Evolutionary conservation across 1,284 basidiomycete genomes (phyloP), one percentile per base, ranked within the genome.

Genomic region (Marasmius tenuissimus): DNA sequence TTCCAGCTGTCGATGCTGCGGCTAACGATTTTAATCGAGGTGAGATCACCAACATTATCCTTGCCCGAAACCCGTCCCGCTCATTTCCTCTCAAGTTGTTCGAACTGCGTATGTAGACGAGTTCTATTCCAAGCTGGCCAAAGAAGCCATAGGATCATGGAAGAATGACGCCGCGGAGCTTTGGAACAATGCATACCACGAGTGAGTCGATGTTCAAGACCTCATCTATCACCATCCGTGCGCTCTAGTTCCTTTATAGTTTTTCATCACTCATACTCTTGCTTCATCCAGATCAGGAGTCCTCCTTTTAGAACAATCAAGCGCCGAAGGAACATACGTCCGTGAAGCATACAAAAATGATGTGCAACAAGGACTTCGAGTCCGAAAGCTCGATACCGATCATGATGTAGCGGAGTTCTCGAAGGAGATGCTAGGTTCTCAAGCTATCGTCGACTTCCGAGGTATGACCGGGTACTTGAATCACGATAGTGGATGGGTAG

Each of bases 1-100:
- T 94, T 1, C 93, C 93, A 7, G 91, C 93, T 0, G 78, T 83
- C 9, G 93, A 95, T 71, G 92, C 87, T 2, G 91, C 93, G 0
- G 92, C 90, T 61, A 89, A 89, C 50, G 94, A 96, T 72, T 79
- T 95, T 58, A 96, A 96, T 75, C 91, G 93, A 76, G 85, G 93
- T 85, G 68, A 65, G 82, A 76, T 5, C 74, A 18, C 69, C 75
- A 18, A 48, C 7, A 34, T 18, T 47, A 3, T 37, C 12, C 53
- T 57, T 38, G 38, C 47, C 22, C 11, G 18, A 48, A 33, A 37
- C n/a, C 14, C 61, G 56, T 53, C 37, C 55, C 49, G 16, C 34
- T 33, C 38, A 33, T 37, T 59, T 20, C 8, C 35, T 16, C 20
- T 33, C 22, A 12, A 92, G 89, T 92, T 68, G 83, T 92, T 20